Evolutionary conservation across 225 moss, liverwort and hornwort genomes (phyloP).

Genomic region (Takakia lepidozioides): DNA sequence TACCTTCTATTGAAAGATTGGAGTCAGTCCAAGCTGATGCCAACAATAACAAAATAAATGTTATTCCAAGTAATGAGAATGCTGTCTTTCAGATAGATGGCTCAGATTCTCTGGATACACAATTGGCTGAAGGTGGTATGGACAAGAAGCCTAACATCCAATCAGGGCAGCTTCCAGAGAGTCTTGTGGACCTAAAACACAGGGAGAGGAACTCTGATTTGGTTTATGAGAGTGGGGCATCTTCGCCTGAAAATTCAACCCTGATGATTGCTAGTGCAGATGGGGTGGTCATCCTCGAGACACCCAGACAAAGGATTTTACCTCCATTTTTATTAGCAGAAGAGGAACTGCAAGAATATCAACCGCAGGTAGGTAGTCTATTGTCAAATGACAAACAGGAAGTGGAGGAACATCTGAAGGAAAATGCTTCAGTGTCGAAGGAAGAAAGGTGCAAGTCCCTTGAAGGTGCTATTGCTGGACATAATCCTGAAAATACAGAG

Average conservation of each 20-base stretch:
- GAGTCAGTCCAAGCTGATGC: no score
- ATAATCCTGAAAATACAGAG: background rate
- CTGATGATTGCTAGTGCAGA: slow-evolving; percentile 50
- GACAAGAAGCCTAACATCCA: no score
- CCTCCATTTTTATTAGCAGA: slow-evolving; percentile 20
- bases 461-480: background rate
- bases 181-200: no score
- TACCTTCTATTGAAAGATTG: no score
- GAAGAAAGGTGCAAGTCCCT: background rate
- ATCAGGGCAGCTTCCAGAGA: no score
- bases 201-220: no score
- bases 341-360: slow-evolving; percentile 17
- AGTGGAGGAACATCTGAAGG: background rate
- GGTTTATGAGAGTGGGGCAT: no score
- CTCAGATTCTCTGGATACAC: slow-evolving; percentile 2
- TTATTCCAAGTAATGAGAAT: no score
- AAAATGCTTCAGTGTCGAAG: background rate
- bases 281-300: slow-evolving; percentile 45
- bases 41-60: background rate
- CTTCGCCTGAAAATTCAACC: no score
- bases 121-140: background rate
- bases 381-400: slow-evolving; percentile 21
- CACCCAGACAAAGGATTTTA: slow-evolving; percentile 33
- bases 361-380: slow-evolving; percentile 11
- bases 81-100: background rate